Conservation (phyloP, 768 basidiomycete species). For the Rhodotorula babjevae region DNA sequence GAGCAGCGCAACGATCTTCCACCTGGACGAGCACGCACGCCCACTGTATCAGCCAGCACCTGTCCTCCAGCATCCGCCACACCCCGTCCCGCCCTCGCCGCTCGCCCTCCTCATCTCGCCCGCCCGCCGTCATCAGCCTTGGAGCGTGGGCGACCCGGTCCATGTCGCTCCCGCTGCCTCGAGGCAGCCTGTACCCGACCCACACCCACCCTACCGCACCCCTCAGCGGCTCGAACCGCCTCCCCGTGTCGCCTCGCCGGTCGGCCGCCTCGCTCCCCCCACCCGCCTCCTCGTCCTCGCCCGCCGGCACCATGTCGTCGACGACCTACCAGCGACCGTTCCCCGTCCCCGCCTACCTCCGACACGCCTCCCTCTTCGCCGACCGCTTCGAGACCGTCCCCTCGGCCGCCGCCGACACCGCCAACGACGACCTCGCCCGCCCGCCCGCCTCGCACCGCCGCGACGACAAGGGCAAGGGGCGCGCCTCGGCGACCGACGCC, state of each 20-base stretch:
- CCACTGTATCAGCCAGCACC: no score
- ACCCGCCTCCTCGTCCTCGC: neutral
- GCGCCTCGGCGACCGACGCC: neutral
- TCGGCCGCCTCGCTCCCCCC: neutral
- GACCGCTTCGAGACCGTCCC: conserved; percentile 29
- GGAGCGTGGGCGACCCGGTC: no score
- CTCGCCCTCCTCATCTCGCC: no score
- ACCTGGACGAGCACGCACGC: no score
- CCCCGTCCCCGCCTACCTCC: conserved; percentile 37
- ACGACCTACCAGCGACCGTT: conserved; percentile 23
- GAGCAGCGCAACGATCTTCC: no score
- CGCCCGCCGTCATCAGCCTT: no score
- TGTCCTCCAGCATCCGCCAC: no score
- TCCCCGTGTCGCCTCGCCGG: conserved; percentile 19
- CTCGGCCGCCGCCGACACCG: neutral
- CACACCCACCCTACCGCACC: no score
- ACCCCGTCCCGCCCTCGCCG: no score
- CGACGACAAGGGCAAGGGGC: neutral
- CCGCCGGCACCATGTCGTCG: neutral
- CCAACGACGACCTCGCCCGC: neutral
- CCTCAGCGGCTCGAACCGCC: conserved; percentile 21
- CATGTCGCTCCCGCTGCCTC: no score
- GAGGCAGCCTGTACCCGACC: no score
- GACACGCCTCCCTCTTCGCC: conserved; percentile 26
- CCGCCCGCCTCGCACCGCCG: neutral